Base-by-base conservation (phyloP, 2,329 filamentous ascomycete species). In the Epichloe glyceriae region DNA sequence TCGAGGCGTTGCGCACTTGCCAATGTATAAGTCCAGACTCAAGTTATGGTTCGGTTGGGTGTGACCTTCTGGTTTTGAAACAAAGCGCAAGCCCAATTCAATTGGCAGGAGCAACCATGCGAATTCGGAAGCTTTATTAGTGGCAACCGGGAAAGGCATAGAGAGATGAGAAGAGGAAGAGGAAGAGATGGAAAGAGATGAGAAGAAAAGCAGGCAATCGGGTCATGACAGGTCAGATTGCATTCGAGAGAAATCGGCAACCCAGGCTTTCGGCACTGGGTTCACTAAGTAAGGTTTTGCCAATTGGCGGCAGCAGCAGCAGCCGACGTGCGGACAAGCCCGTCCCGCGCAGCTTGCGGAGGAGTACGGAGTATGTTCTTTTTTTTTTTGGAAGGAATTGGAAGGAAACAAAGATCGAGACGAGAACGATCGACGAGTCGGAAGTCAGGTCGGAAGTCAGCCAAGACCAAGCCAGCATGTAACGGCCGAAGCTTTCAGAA, bases 171-270 rank as follows among this genome's bases (percentile, higher is more conserved):
- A 43, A 33, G 44, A 41, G 34, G 14, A 30, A 6, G 11, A 17
- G 20, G 35, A 33, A 33, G 22, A 11, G 43, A 35, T 17, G 42
- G 2, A 19, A 43, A 43, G 41, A 7, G 14, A 30, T 30, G 26
- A 11, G 38, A 12, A 40, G 12, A 20, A 11, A 17, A 46, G 44
- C 35, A 47, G 11, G 15, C 20, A 33, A 46, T 46, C 8, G 11
- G 26, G n/a, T 20, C 26, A 33, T 47, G 33, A 40, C 26, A 42
- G 50, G 46, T 52, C 39, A 46, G 50, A 38, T 49, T 46, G 37
- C 41, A 37, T 47, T 15, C 33, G 22, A 22, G 35, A 47, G 37
- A 34, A 37, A 38, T 40, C 44, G 44, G 43, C 34, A 35, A 19
- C 37, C 14, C 34, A 39, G 37, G 47, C 43, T 42, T n/a, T 46